Percentiles rank a stretch among this genome's conserved stretches.
These are phyloP conservation scores for Clonostachys sp. DNA, from an alignment of 2,329 filamentous ascomycete genomes.

Conservation along the genomic window DNA sequence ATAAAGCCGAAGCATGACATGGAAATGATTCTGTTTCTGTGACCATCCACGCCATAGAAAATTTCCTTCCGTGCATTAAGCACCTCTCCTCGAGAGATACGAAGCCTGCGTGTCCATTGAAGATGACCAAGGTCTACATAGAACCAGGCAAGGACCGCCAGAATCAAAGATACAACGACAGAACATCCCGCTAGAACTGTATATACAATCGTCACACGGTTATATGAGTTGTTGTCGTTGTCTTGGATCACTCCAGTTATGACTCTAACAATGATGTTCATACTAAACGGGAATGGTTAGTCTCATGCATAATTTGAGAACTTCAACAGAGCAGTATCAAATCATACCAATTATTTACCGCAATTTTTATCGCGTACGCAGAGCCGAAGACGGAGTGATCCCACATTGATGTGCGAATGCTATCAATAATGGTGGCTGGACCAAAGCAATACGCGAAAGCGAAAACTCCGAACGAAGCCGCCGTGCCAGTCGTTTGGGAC, in stretches of 20 bases:
- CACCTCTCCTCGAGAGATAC: slow-evolving; percentile 26
- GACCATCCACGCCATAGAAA: slow-evolving; percentile 15
- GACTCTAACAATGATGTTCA: slow-evolving; percentile 47
- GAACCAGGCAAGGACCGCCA: slow-evolving; percentile 27
- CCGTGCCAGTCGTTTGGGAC: slow-evolving; percentile 36
- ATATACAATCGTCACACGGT: slow-evolving; percentile 42
- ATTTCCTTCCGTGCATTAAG: slow-evolving; percentile 32
- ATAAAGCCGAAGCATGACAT: slow-evolving; percentile 17
- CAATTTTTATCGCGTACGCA: slow-evolving; percentile 46
- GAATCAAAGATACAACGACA: slow-evolving; percentile 25
- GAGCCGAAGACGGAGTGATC: slow-evolving; percentile 46
- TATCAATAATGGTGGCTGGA: slow-evolving; percentile 45
- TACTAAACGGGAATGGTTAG: slow-evolving; percentile 18
- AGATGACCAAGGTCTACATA: slow-evolving; percentile 33
- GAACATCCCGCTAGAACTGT: slow-evolving; percentile 37
- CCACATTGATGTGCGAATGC: slow-evolving; percentile 46
- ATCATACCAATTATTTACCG: slow-evolving; percentile 38
- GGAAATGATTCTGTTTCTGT: slow-evolving; percentile 3
- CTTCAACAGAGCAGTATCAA: neutral
- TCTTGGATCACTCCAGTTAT: slow-evolving; percentile 47
- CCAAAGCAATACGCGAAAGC: slow-evolving; percentile 42
- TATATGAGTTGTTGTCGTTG: slow-evolving; percentile 41
- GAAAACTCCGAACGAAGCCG: slow-evolving; percentile 47
- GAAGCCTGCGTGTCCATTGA: slow-evolving; percentile 44
- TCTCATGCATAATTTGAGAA: neutral